Evolutionary conservation across 306 rosid genomes (phyloP).

Genomic region (Dryas drummondii): DNA sequence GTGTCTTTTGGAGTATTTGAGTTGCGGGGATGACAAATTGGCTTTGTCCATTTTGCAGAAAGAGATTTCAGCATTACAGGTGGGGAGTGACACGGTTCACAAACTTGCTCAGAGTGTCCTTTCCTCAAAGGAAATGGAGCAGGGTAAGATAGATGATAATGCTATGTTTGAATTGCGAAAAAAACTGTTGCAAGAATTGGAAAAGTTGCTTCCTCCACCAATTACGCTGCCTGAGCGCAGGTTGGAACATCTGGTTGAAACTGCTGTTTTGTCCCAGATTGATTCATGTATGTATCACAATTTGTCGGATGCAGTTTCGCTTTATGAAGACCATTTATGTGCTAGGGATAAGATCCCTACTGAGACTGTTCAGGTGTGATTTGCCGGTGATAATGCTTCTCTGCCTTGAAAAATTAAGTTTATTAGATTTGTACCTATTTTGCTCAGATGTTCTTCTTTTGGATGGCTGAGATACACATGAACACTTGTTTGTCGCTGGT

Average conservation of each 20-base stretch:
- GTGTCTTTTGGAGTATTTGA: constrained; percentile 57
- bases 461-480: constrained; percentile 11
- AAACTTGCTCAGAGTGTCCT: constrained; percentile 54
- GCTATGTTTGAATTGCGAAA: constrained; percentile 42
- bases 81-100: constrained; percentile 55
- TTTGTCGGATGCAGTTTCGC: constrained; percentile 51
- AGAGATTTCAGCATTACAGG: constrained; percentile 43
- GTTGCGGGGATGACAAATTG: constrained; percentile 50
- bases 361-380: constrained; percentile 68
- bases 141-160: constrained; percentile 36
- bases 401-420: not conserved
- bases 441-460: not conserved
- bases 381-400: constrained; percentile 21
- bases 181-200: constrained; percentile 57
- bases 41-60: constrained; percentile 72
- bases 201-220: constrained; percentile 68
- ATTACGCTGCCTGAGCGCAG: constrained; percentile 53
- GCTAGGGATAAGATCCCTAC: constrained; percentile 74
- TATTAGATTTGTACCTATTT: not conserved
- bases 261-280: constrained; percentile 54
- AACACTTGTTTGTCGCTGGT: constrained; percentile 25
- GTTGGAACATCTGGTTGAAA: constrained; percentile 77
- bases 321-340: constrained; percentile 72
- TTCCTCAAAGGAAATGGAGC: constrained; percentile 38
- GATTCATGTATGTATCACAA: constrained; percentile 75